Base-by-base conservation (phyloP, 495 filamentous ascomycete genomes). In the Talaromyces adpressus region DNA sequence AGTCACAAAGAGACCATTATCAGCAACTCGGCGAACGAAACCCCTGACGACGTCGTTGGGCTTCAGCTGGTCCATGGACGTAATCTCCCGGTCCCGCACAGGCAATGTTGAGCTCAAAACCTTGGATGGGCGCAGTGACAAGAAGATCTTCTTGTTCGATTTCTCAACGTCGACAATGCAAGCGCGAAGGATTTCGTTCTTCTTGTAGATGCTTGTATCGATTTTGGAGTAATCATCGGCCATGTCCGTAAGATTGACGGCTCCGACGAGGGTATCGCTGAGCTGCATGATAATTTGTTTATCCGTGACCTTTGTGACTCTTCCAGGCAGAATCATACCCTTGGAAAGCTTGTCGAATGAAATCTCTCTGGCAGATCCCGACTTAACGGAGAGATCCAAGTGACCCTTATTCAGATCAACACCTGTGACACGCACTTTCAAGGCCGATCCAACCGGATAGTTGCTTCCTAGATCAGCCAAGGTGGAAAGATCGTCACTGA, bases 281-380 rank as follows among this genome's bases (percentile, higher is more conserved):
- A 98, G 84, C 68, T 96, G 91, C 61, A 97, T 89, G 53, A 93
- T 85, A 39, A 97, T 75, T 56, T 89, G 85, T 36, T 85, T 82
- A 64, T 97, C 92, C n/a, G 85, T 91, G 62, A 93, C 74, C 77
- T 92, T 96, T 47, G 90, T 94, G 32, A 98, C 84, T 67, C 88
- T 86, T 58, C 87, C 92, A 20, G 91, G 85, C 22, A 97, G 71
- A 60, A 97, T 84, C 85, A 91, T 89, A 52, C 90, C 90, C 62
- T 82, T 79, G 1, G 85, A 82, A 30, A 93, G 75, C 41, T 82
- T 79, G 32, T 84, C 77, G 29, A 70, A 68, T 18, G 62, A 45
- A 14, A 64, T 25, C 41, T 58, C 54, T 2, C 74, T 73, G 0
- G 84, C 73, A 36, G 71, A 69, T 16, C 81, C 68, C 36, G 85